These are phyloP conservation scores for Pilobolus umbonatus DNA, from an alignment of 192 early-diverging fungal species.

Conservation along the genomic window DNA sequence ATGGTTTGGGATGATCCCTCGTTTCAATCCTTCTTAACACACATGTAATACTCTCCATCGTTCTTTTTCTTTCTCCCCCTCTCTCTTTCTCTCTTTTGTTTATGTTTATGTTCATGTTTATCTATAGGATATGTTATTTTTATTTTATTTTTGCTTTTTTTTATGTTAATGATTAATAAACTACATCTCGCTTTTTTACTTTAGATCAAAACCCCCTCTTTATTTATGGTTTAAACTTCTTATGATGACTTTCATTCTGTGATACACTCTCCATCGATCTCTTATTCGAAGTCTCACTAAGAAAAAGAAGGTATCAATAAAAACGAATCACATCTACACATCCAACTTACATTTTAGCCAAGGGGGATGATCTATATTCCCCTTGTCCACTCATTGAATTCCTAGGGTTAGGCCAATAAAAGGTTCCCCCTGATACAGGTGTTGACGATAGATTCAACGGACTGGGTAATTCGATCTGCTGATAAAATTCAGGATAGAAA, in stretches of 20 bases:
- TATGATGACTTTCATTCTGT: conserved; percentile 1
- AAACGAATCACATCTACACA: not conserved
- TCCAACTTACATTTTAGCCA: conserved; percentile 14
- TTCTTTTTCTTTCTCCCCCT: too few relatives aligned
- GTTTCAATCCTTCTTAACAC: too few relatives aligned
- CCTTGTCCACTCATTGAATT: conserved; percentile 13
- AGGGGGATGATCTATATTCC: not conserved
- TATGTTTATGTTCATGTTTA: too few relatives aligned
- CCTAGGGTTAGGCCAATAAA: conserved; percentile 63
- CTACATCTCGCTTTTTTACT: too few relatives aligned
- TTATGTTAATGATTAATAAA: too few relatives aligned
- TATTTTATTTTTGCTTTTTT: too few relatives aligned
- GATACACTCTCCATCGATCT: not conserved
- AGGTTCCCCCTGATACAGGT: conserved; percentile 67
- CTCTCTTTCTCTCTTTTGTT: too few relatives aligned
- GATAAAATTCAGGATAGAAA: conserved; percentile 73
- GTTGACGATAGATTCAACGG: conserved; percentile 74
- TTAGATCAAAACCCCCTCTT: not conserved
- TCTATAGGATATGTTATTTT: too few relatives aligned
- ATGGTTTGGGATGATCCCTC: too few relatives aligned
- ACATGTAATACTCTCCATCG: too few relatives aligned
- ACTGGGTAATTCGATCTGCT: conserved; percentile 65
- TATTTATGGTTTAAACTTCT: not conserved
- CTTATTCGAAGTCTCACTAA: not conserved
- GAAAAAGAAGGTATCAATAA: not conserved